phyloP scores from a whole-genome alignment of 352 stramenopile genomes.

The Pythium rhizo-oryzae region DNA sequence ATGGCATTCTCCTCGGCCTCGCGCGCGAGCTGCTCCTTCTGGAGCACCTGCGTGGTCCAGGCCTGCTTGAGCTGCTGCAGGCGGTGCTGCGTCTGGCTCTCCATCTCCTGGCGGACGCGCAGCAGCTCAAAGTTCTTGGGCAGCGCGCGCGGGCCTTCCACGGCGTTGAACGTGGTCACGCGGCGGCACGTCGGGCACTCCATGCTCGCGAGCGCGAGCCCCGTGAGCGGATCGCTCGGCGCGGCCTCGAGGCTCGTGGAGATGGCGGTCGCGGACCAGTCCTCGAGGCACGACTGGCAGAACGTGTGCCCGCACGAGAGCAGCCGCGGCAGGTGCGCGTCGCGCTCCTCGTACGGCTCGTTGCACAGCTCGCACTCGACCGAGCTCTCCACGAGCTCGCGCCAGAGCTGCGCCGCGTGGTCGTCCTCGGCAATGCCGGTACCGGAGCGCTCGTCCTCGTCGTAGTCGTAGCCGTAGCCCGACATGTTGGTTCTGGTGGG shows the following conservation, averaged over 20 bases:
- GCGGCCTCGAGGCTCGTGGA: constrained; percentile 25
- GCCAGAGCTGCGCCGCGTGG: constrained; percentile 56
- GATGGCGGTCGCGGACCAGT: constrained; percentile 50
- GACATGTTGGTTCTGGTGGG: constrained; percentile 8
- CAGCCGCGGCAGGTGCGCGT: constrained; percentile 70
- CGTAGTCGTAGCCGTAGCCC: constrained; percentile 1
- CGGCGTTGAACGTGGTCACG: constrained; percentile 49
- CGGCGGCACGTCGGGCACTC: constrained; percentile 79
- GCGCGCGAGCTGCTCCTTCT: constrained; percentile 73
- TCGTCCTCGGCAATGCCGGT: constrained; percentile 39
- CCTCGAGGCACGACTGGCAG: constrained; percentile 78
- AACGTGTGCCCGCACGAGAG: constrained; percentile 83
- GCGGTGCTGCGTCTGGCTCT: constrained; percentile 65
- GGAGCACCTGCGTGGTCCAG: constrained; percentile 62
- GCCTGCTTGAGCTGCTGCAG: constrained; percentile 48
- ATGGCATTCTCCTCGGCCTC: constrained; percentile 76
- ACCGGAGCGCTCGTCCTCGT: not conserved
- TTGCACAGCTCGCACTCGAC: constrained; percentile 89
- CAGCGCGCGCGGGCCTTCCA: constrained; percentile 50
- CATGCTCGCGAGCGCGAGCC: constrained; percentile 36
- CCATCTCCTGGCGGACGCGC: constrained; percentile 83
- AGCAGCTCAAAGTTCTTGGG: constrained; percentile 88
- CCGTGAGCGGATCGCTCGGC: constrained; percentile 26
- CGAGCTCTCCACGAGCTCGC: constrained; percentile 73
- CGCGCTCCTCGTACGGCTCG: constrained; percentile 76